phyloP scores from a whole-genome alignment of 1,139 yeast genomes.

The Nakaseomyces glabratus region DNA sequence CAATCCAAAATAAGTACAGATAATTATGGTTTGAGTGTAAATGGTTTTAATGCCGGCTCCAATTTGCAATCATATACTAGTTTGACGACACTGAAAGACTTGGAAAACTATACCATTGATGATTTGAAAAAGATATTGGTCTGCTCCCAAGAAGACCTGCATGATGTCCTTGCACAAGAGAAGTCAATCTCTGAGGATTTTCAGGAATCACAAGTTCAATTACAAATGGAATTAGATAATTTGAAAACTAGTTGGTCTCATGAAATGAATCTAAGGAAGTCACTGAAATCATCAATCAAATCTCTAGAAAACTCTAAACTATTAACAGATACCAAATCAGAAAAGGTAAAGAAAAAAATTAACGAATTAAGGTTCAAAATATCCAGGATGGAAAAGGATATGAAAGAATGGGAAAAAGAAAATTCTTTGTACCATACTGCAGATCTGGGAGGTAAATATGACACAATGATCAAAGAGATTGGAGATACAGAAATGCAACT shows the following conservation, averaged over 20 bases:
- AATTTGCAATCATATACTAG: conserved; percentile 21
- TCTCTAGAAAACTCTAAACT: conserved; percentile 29
- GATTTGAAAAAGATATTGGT: conserved; percentile 28
- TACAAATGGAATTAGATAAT: conserved; percentile 26
- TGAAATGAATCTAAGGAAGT: conserved; percentile 26
- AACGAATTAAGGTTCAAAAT: conserved; percentile 19
- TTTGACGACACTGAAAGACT: conserved; percentile 23
- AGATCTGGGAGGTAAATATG: conserved; percentile 14
- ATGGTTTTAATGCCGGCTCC: conserved; percentile 3
- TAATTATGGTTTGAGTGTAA: not conserved
- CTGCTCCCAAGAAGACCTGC: conserved; percentile 30
- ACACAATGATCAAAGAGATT: conserved; percentile 9
- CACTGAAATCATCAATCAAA: conserved; percentile 28
- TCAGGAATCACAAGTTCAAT: conserved; percentile 23
- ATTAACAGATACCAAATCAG: conserved; percentile 26
- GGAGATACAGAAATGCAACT: conserved; percentile 19
- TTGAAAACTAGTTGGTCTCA: conserved; percentile 29
- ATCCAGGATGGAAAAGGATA: conserved; percentile 24
- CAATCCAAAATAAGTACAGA: conserved; percentile 1
- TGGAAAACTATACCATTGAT: conserved; percentile 26
- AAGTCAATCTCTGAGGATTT: conserved; percentile 23
- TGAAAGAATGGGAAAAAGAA: conserved; percentile 21
- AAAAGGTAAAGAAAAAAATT: conserved; percentile 24
- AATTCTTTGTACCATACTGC: conserved; percentile 15
- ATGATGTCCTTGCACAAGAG: conserved; percentile 27